Evolutionary conservation across 371 early-diverging fungal species (phyloP).

Genomic region (Apophysomyces elegans): DNA sequence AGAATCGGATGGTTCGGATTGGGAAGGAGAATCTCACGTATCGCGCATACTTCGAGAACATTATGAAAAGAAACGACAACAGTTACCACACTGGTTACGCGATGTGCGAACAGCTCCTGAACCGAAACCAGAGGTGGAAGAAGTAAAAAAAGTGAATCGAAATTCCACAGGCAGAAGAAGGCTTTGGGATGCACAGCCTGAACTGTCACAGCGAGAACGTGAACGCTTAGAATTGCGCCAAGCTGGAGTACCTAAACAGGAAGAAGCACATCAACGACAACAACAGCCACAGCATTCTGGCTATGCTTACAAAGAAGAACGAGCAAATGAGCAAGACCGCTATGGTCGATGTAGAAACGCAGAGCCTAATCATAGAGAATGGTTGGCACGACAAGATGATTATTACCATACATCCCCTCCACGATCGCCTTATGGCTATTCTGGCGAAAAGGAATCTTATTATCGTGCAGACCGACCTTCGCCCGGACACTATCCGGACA

Average conservation of each 20-base stretch:
- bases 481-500: background rate
- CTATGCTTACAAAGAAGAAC: background rate
- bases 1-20: conserved; percentile 63
- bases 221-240: conserved; percentile 43
- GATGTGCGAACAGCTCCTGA: conserved; percentile 27
- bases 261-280: conserved; percentile 5
- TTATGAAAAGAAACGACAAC: conserved; percentile 44
- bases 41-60: conserved; percentile 54
- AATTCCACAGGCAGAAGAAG: conserved; percentile 35
- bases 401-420: background rate
- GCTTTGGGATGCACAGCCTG: conserved; percentile 36
- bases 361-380: background rate
- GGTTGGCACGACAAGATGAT: conserved; percentile 2
- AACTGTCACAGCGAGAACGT: conserved; percentile 36
- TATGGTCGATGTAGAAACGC: background rate
- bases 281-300: background rate
- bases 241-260: conserved; percentile 12
- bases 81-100: conserved; percentile 34
- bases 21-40: conserved; percentile 63
- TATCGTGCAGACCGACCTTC: background rate
- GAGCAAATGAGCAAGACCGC: background rate
- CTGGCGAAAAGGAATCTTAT: background rate
- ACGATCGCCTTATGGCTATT: background rate
- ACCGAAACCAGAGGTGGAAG: background rate
- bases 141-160: background rate